Evolutionary conservation across 306 rosid species (phyloP).

Genomic region (Amphicarpaea edgeworthii): DNA sequence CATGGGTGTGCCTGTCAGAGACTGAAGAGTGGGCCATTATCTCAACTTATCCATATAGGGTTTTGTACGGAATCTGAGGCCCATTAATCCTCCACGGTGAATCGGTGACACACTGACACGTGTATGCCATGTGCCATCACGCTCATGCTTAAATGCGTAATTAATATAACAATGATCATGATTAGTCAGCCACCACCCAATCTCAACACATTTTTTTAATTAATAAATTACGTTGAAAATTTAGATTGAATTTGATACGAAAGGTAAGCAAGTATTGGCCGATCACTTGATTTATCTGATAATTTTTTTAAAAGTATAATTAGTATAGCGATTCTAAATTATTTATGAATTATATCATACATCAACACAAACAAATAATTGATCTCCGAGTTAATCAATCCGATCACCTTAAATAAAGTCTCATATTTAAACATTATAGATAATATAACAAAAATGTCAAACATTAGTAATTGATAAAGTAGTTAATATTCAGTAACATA

Average conservation of each 20-base stretch:
- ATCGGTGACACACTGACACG: too few relatives aligned
- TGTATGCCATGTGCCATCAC: background rate
- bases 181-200: background rate
- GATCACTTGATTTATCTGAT: background rate
- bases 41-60: background rate
- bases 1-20: background rate
- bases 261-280: background rate
- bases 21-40: constrained; percentile 9
- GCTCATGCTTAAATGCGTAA: background rate
- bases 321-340: background rate
- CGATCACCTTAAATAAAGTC: too few relatives aligned
- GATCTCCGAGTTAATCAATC: too few relatives aligned
- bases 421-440: too few relatives aligned
- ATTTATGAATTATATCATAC: too few relatives aligned
- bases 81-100: background rate
- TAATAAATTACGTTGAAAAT: background rate
- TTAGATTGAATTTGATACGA: background rate
- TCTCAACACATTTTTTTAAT: background rate
- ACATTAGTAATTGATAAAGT: too few relatives aligned
- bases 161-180: background rate
- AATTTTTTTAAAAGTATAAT: background rate
- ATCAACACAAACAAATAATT: too few relatives aligned
- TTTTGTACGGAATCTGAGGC: background rate
- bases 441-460: too few relatives aligned
- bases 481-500: too few relatives aligned